Base-by-base conservation (phyloP, 345 rosid species). In the Raphanus raphanistrum region DNA sequence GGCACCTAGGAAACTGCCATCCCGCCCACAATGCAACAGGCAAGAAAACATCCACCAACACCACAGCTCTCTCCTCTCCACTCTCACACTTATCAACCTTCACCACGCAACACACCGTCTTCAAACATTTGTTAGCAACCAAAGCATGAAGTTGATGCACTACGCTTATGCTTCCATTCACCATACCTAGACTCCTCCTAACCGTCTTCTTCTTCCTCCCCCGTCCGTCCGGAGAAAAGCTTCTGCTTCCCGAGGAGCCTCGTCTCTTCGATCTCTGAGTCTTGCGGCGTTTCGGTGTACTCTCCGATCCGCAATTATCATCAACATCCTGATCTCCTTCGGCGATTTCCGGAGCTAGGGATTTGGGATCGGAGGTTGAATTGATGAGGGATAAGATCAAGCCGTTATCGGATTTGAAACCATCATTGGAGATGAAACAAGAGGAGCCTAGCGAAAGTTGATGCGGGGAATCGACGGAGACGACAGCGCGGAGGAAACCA, bases 1-100 rank as follows among this genome's bases (percentile, higher is more conserved):
- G 82, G 0, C 76, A 87, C 73, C 78, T 86, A 0, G 98, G 94
- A 72, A 95, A 90, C 83, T 92, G 99, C 97, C 96, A 89, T 4
- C 92, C 96, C 5, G 88, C 75, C 96, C 93, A 91, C 72, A 88
- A 35, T 10, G 81, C 88, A 68, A 87, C 12, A 16, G 90, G 97
- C 64, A 95, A 66, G 68, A 81, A 88, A 9, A 91, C 90, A 76
- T 95, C 99, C 12, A 90, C 93, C 55, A 95, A 81, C 62, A 90
- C 89, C 28, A 86, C 87, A 16, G 80, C 92, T 72, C 93, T 85
- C 3, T 78, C 82, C 57, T 83, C 87, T 36, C 80, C 86, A 38
- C 50, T 50, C 12, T 71, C 86, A 3, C 82, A 62, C 28, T 72
- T 83, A 60, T 73, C 88, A 63, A 71, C 77, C 36, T 76, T 77